phyloP scores from a whole-genome alignment of 2,329 filamentous ascomycete genomes.

The Xylaria hypoxylon region DNA sequence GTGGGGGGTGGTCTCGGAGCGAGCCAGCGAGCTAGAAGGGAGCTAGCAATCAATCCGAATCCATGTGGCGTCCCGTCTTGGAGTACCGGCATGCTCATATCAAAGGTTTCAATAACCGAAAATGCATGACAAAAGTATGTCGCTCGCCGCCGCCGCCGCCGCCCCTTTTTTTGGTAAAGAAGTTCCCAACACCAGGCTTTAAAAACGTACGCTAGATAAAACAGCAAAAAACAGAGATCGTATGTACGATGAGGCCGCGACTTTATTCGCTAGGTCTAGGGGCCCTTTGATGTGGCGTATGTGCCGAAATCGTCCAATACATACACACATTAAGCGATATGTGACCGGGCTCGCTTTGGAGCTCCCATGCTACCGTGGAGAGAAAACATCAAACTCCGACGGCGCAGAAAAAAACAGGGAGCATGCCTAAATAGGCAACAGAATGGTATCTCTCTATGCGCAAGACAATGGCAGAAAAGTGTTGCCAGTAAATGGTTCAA shows the following conservation, averaged over 20 bases:
- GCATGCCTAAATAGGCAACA: conserved; percentile 30
- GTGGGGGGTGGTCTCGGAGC: conserved; percentile 5
- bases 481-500: conserved; percentile 35
- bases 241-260: conserved; percentile 39
- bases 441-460: conserved; percentile 51
- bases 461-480: conserved; percentile 38
- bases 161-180: conserved; percentile 21
- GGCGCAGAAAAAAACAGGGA: conserved; percentile 9
- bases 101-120: conserved; percentile 40
- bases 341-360: conserved; percentile 7
- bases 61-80: conserved; percentile 44
- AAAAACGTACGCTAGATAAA: conserved; percentile 40
- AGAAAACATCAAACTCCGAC: conserved; percentile 1
- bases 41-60: conserved; percentile 36
- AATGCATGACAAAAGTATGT: conserved; percentile 45
- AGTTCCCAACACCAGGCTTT: conserved; percentile 38
- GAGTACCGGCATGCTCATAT: conserved; percentile 25
- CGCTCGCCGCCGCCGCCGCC: conserved; percentile 39
- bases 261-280: conserved; percentile 33
- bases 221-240: conserved; percentile 7
- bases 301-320: conserved; percentile 35
- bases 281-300: conserved; percentile 37
- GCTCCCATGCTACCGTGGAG: background rate
- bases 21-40: conserved; percentile 23
- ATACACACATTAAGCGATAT: conserved; percentile 29